Evolutionary conservation across 768 basidiomycete genomes (phyloP).

Genomic region (Lactifluus subvellereus): DNA sequence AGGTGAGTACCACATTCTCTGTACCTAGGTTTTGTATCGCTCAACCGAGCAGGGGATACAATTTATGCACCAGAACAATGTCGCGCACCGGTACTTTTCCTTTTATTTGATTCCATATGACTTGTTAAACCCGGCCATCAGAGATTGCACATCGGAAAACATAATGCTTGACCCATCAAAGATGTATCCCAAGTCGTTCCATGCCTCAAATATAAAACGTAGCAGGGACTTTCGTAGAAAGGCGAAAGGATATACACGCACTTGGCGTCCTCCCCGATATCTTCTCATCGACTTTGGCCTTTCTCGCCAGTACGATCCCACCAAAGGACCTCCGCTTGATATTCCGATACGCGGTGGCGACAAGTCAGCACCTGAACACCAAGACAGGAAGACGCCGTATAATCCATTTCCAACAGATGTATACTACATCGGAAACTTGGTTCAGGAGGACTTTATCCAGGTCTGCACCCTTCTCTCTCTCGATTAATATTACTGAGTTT

Average conservation of each 20-base stretch:
- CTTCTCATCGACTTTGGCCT: conserved; percentile 31
- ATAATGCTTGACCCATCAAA: conserved; percentile 19
- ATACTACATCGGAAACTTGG: conserved; percentile 27
- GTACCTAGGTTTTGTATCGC: too few species aligned
- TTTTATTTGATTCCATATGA: neutral
- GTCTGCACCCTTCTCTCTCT: neutral
- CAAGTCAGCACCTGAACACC: conserved; percentile 26
- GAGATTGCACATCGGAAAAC: conserved; percentile 8
- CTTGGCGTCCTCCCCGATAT: conserved; percentile 26
- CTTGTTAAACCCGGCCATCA: neutral
- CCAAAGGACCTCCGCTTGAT: neutral
- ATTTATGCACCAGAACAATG: conserved; percentile 18
- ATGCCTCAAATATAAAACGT: neutral
- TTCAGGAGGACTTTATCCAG: conserved; percentile 16
- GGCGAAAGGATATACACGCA: conserved; percentile 25
- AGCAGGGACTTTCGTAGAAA: conserved; percentile 3
- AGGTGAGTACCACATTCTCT: conserved; percentile 26
- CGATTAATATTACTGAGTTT: neutral
- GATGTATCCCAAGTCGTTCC: conserved; percentile 18
- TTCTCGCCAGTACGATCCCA: conserved; percentile 23
- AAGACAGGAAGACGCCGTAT: conserved; percentile 1
- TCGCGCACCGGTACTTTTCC: conserved; percentile 14
- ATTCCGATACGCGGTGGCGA: conserved; percentile 28
- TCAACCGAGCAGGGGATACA: neutral
- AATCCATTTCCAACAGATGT: too few species aligned